Evolutionary conservation across 73 alveolate species (phyloP), one percentile per base, ranked within the genome.

Genomic region (Paramecium primaurelia): DNA sequence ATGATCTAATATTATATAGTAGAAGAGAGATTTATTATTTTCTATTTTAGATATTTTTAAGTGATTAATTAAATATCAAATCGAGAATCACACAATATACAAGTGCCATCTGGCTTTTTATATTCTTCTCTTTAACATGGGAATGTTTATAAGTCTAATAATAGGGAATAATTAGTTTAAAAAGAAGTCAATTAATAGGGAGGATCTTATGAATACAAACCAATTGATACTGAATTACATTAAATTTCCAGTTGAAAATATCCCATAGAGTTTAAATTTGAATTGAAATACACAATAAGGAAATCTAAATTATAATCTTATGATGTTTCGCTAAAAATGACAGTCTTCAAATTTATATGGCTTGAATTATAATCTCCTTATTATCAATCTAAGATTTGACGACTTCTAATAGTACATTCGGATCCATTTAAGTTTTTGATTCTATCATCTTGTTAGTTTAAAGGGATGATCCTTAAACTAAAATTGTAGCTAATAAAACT

Each of bases 271-370:
- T 75, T 40, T 18, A 9, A 37, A n/a, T 75, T 20, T 34, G 88
- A 44, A 40, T 75, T 45, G 40, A 75, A 75, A 12, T 75, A 32
- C 0, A 75, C 49, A 37, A 75, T 75, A 16, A 75, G 26, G 8
- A 22, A 32, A 75, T 75, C 88, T 12, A 75, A 75, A 36, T 75
- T 75, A 9, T 75, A 75, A 75, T 75, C 88, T 36, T 75, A 75
- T 1, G 64, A 32, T 2, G 40, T 36, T 3, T 26, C 26, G 3
- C 37, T 75, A n/a, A 75, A 75, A 34, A 16, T 8, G 18, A 75
- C 42, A 34, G 37, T 75, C 26, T 34, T 32, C 49, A 32, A 8
- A 37, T 34, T 37, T 32, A 37, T 75, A 10, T 16, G 40, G 18
- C 38, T 37, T 34, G 68, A 32, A 40, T 75, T 22, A 7, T 26